phyloP scores from a whole-genome alignment of 1,284 basidiomycete species.

The Microbotryomycetes sp. region DNA sequence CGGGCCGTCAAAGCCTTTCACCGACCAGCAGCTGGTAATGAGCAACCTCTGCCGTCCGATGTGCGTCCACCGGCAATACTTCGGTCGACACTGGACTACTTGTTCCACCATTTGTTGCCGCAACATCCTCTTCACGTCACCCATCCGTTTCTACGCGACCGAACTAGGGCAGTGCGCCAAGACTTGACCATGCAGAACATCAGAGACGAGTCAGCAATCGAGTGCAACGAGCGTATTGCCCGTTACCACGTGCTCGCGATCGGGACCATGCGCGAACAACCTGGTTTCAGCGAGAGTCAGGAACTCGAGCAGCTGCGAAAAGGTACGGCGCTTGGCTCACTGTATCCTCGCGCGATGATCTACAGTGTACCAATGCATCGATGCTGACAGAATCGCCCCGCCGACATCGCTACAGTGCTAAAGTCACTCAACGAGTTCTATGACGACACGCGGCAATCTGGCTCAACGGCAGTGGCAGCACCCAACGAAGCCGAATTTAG shows the following conservation, averaged over 20 bases:
- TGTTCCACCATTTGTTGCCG: constrained; percentile 74
- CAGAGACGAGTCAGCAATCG: constrained; percentile 69
- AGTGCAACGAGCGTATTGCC: constrained; percentile 87
- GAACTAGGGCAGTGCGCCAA: constrained; percentile 80
- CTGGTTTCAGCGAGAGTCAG: constrained; percentile 61
- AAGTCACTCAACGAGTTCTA: constrained; percentile 90
- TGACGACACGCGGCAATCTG: constrained; percentile 61
- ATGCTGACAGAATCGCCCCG: too few species aligned
- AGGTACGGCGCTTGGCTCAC: constrained; percentile 53
- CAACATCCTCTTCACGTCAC: constrained; percentile 59
- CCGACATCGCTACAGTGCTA: constrained; percentile 54
- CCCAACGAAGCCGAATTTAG: constrained; percentile 91
- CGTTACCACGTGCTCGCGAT: constrained; percentile 87
- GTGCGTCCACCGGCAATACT: constrained; percentile 79
- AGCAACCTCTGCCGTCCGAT: constrained; percentile 77
- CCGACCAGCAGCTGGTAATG: constrained; percentile 81
- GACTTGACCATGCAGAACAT: constrained; percentile 93
- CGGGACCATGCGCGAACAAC: constrained; percentile 54
- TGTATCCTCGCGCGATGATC: too few species aligned
- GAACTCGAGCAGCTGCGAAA: constrained; percentile 87
- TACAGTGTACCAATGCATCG: too few species aligned
- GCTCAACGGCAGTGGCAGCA: constrained; percentile 47
- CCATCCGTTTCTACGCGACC: constrained; percentile 82
- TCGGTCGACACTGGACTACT: constrained; percentile 84
- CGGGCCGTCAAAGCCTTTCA: constrained; percentile 93